A percentile compares a stretch with the other conserved stretches of the same genome.
phyloP scores from a whole-genome alignment of 305 asterid genomes.

The Euphrasia arctica region DNA sequence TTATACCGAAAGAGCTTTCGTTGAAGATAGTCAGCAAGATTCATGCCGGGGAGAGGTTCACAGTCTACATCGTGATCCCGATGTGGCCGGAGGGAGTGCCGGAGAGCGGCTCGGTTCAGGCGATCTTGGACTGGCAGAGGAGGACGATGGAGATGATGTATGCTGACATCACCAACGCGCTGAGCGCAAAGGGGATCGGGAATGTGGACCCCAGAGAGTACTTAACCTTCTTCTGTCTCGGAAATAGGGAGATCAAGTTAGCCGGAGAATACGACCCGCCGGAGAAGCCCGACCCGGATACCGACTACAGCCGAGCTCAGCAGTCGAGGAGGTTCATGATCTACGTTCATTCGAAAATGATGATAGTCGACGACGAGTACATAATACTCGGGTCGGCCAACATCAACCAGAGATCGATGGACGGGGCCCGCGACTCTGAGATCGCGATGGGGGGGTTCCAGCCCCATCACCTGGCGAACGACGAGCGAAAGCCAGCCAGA shows the following conservation, averaged over 20 bases:
- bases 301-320: conserved; percentile 74
- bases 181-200: conserved; percentile 43
- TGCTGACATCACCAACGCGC: conserved; percentile 49
- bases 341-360: conserved; percentile 83
- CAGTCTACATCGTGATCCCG: conserved; percentile 71
- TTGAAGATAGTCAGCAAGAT: conserved; percentile 81
- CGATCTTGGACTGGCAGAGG: conserved; percentile 86
- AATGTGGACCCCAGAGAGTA: conserved; percentile 62
- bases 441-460: conserved; percentile 93
- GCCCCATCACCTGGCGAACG: conserved; percentile 54
- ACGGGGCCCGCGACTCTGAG: conserved; percentile 79
- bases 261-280: conserved; percentile 53
- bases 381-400: conserved; percentile 81
- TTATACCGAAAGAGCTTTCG: conserved; percentile 80
- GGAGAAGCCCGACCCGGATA: conserved; percentile 55
- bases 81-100: conserved; percentile 98
- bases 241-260: conserved; percentile 55
- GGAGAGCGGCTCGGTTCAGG: conserved; percentile 77
- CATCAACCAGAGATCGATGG: conserved; percentile 93
- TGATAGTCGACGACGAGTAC: conserved; percentile 90
- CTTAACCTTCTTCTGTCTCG: conserved; percentile 83
- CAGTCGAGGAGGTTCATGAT: conserved; percentile 80
- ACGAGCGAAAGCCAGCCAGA: conserved; percentile 32
- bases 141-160: conserved; percentile 98
- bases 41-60: conserved; percentile 61